Conservation (phyloP, 371 early-diverging fungal genomes). For the Apophysomyces sp. region DNA sequence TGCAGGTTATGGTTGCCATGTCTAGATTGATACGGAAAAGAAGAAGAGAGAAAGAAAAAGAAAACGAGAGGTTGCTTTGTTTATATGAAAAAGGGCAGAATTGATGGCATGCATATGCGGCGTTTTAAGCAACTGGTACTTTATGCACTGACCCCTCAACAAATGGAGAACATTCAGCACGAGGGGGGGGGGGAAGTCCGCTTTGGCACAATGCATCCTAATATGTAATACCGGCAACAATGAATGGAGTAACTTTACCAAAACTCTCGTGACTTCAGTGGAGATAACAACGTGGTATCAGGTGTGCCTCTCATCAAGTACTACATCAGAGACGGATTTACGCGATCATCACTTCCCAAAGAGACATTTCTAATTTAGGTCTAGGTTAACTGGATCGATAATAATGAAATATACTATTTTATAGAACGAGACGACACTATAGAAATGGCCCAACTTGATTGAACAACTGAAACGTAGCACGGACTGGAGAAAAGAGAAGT, state of each 20-base stretch:
- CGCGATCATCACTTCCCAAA: too few relatives aligned
- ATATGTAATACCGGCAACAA: not conserved
- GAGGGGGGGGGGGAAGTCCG: not conserved
- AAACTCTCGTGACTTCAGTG: too few relatives aligned
- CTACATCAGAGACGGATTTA: too few relatives aligned
- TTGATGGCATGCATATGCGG: not conserved
- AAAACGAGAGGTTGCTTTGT: not conserved
- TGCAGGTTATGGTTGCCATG: not conserved
- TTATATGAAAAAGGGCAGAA: constrained; percentile 1
- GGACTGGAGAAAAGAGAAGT: too few relatives aligned
- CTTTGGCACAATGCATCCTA: not conserved
- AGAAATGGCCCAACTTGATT: too few relatives aligned
- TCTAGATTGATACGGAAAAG: not conserved
- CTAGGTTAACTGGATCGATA: too few relatives aligned
- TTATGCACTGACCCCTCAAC: constrained; percentile 1
- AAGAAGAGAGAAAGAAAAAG: constrained; percentile 1
- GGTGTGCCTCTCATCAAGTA: too few relatives aligned
- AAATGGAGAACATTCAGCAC: not conserved
- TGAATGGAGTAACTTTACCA: not conserved
- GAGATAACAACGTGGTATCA: not conserved
- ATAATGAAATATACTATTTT: too few relatives aligned
- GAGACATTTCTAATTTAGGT: too few relatives aligned
- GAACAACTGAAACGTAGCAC: too few relatives aligned
- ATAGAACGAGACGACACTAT: too few relatives aligned
- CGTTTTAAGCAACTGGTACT: not conserved